These are phyloP conservation scores for Linnemannia schmuckeri DNA, from an alignment of 192 early-diverging fungal species.

Conservation along the genomic window DNA sequence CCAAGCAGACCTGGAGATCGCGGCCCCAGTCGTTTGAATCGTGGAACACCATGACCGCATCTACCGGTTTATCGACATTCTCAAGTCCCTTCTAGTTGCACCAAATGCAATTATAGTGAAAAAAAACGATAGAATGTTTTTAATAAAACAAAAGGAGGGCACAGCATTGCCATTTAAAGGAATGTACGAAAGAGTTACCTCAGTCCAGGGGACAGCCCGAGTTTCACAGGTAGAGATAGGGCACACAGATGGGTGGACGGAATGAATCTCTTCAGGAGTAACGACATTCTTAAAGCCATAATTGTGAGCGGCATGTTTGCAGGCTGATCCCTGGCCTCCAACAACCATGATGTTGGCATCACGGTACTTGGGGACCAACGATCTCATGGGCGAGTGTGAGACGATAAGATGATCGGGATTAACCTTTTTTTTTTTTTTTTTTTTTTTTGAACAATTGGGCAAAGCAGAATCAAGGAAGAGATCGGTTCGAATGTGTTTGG, in stretches of 20 bases:
- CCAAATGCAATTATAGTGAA: conserved; percentile 2
- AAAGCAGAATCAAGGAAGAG: not conserved
- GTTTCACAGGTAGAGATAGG: conserved; percentile 32
- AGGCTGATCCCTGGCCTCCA: conserved; percentile 72
- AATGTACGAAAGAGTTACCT: conserved; percentile 36
- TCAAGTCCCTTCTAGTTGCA: conserved; percentile 35
- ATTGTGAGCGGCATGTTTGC: conserved; percentile 71
- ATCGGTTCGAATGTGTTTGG: too few relatives aligned
- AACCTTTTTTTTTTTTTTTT: conserved; percentile 52
- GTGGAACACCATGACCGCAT: conserved; percentile 86
- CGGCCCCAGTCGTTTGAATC: conserved; percentile 91
- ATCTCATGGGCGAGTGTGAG: conserved; percentile 90
- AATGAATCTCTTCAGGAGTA: conserved; percentile 68
- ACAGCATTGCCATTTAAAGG: not conserved
- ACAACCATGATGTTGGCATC: conserved; percentile 79
- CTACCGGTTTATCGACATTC: conserved; percentile 67
- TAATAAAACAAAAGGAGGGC: not conserved
- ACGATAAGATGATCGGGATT: conserved; percentile 77
- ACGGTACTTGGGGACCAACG: conserved; percentile 70
- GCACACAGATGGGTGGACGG: conserved; percentile 71
- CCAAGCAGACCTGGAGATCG: conserved; percentile 85
- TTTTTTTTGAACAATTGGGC: not conserved
- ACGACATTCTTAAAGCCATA: conserved; percentile 75
- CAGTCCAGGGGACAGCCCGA: conserved; percentile 7
- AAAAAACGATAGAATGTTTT: not conserved